Conservation (phyloP, 169 alveolate genomes). For the Plasmodium adleri region DNA sequence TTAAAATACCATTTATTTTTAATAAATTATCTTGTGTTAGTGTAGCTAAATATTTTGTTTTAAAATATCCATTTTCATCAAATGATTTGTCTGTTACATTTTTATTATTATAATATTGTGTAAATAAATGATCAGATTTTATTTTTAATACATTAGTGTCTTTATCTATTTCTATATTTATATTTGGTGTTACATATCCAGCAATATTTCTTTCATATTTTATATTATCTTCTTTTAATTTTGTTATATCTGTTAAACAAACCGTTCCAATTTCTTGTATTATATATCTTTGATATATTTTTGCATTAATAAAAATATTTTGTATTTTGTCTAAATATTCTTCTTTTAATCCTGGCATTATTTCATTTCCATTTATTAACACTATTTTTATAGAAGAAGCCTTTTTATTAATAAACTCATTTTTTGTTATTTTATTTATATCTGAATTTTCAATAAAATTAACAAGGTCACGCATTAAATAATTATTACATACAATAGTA, state of each 20-base stretch:
- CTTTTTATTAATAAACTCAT: constrained; percentile 51
- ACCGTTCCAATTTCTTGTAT: constrained; percentile 73
- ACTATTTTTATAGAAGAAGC: constrained; percentile 19
- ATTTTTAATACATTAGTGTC: constrained; percentile 42
- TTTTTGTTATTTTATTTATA: constrained; percentile 44
- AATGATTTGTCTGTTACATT: constrained; percentile 20
- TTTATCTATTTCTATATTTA: constrained; percentile 43
- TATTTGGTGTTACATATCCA: constrained; percentile 65
- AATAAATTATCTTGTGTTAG: constrained; percentile 29
- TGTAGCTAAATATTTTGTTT: constrained; percentile 68
- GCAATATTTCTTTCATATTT: constrained; percentile 65
- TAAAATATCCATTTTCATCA: constrained; percentile 61
- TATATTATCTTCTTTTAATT: constrained; percentile 46
- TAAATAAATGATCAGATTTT: constrained; percentile 64
- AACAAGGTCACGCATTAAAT: constrained; percentile 67
- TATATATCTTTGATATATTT: constrained; percentile 60
- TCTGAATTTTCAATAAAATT: constrained; percentile 51
- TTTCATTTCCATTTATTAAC: constrained; percentile 64
- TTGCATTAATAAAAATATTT: constrained; percentile 53
- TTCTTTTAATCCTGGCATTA: constrained; percentile 67
- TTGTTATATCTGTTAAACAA: constrained; percentile 17
- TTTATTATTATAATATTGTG: constrained; percentile 59
- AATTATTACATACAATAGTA: constrained; percentile 44
- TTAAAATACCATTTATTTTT: constrained; percentile 47
- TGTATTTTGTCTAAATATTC: constrained; percentile 53